Evolutionary conservation across 208 protist genomes (phyloP).

Genomic region (Crithidia brevicula): DNA sequence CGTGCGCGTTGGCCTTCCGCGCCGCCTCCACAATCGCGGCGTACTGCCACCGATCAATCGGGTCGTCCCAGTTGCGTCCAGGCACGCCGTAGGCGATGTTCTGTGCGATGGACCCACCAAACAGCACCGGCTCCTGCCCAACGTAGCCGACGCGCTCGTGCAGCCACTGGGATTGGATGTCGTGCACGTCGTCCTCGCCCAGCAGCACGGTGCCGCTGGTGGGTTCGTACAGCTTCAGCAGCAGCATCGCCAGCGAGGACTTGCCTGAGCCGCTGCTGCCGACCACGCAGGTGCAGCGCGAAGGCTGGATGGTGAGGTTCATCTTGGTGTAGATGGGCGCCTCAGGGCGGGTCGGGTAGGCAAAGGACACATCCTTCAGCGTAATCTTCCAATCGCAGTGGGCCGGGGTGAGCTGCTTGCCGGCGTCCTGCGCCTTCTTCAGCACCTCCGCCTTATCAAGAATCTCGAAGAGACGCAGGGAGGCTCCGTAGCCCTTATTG

Average conservation of each 20-base stretch:
- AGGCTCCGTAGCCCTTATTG: conserved; percentile 89
- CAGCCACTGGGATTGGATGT: conserved; percentile 78
- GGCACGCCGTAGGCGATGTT: conserved; percentile 89
- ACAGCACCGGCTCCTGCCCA: conserved; percentile 86
- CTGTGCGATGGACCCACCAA: conserved; percentile 85
- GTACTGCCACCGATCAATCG: conserved; percentile 79
- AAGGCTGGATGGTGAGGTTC: conserved; percentile 65
- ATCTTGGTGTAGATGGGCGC: conserved; percentile 69
- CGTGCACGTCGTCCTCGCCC: conserved; percentile 60
- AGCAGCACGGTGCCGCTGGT: conserved; percentile 62
- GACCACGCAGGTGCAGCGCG: conserved; percentile 82
- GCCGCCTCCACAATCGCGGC: conserved; percentile 67
- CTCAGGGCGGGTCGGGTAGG: conserved; percentile 88
- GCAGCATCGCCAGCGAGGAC: conserved; percentile 80
- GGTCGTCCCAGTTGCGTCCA: conserved; percentile 77
- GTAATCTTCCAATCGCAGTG: conserved; percentile 63
- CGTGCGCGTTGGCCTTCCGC: conserved; percentile 84
- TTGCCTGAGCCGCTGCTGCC: conserved; percentile 86
- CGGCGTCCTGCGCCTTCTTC: conserved; percentile 36
- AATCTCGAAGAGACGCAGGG: conserved; percentile 81
- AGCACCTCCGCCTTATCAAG: conserved; percentile 66
- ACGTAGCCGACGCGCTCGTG: conserved; percentile 83
- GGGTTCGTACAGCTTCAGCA: conserved; percentile 88
- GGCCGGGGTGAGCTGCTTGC: conserved; percentile 49
- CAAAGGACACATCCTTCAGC: conserved; percentile 76